Evolutionary conservation across 768 basidiomycete genomes (phyloP).

Genomic region (Podaxis pistillaris): DNA sequence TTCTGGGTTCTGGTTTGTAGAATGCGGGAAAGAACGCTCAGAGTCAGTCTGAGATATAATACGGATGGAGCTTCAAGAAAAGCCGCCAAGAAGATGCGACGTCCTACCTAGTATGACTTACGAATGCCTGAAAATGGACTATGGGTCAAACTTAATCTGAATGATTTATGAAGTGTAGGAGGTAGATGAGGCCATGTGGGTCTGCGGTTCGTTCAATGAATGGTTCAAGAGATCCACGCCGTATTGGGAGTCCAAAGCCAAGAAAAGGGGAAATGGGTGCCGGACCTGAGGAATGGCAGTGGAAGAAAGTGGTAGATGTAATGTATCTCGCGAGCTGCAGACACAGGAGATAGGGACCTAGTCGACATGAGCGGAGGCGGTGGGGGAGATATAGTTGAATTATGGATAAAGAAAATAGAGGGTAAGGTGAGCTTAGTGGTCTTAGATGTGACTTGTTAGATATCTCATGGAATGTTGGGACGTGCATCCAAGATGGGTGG

Average conservation of each 20-base stretch:
- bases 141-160: not conserved
- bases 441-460: not conserved
- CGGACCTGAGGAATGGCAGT: not conserved
- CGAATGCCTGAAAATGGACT: not conserved
- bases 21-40: not conserved
- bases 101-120: not conserved
- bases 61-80: not conserved
- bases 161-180: not conserved
- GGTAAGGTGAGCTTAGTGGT: not conserved
- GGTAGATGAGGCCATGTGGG: no score
- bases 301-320: not conserved
- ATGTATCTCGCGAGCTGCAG: not conserved
- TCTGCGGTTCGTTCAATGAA: not conserved
- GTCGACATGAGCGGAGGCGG: not conserved
- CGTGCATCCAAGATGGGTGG: no score
- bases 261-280: not conserved
- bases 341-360: not conserved
- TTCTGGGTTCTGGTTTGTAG: not conserved
- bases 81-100: not conserved
- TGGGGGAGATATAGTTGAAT: not conserved
- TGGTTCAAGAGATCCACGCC: not conserved
- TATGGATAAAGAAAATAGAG: not conserved
- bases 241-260: not conserved
- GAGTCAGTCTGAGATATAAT: not conserved
- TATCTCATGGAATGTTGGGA: no score